Base-by-base conservation (phyloP, 2,329 filamentous ascomycete genomes). In the Metarhizium album region DNA sequence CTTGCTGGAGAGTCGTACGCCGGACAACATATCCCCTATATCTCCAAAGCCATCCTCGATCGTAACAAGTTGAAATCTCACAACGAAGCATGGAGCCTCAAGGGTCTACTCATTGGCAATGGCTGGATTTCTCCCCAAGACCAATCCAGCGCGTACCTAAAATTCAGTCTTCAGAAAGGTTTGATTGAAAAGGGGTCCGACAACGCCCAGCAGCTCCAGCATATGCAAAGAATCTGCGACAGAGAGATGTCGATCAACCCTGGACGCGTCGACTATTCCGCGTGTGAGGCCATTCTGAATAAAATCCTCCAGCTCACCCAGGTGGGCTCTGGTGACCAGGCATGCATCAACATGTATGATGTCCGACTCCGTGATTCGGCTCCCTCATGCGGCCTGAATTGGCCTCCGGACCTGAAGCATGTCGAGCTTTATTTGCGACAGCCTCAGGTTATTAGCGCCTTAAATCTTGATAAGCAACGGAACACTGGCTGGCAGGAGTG, bases 311-410 rank as follows among this genome's bases (percentile, higher is more conserved):
- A 75, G 29, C 66, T 82, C 46, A 90, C 87, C 2, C 74, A 78
- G 48, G 72, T 63, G 11, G 72, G 74, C 20, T 67, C 77, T 51
- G 74, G 75, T 47, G 66, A 78, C 42, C 69, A 77, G 46, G 69
- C 76, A 46, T 98, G 94, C 67, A 67, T 83, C 65, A 99, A 98
- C 71, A 96, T 97, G 88, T 99, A 99, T 67, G 93, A 99, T 66
- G 79, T 97, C 49, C 87, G 91, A 45, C 76, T 96, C 45, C 83
- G 75, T 56, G 93, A 98, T 67, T 72, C 72, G 6, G 89, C 80
- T 66, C 86, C 87, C 4, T 85, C 84, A 55, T 98, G 93, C 66
- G 93, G 93, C 58, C 95, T 95, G 90, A 91, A 90, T 71, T 98
- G 94, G 94, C 93, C 93, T 31, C 86, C 90, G 56, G 93, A 98